phyloP scores from a whole-genome alignment of 805 yeast genomes.

The Saitoella complicata region DNA sequence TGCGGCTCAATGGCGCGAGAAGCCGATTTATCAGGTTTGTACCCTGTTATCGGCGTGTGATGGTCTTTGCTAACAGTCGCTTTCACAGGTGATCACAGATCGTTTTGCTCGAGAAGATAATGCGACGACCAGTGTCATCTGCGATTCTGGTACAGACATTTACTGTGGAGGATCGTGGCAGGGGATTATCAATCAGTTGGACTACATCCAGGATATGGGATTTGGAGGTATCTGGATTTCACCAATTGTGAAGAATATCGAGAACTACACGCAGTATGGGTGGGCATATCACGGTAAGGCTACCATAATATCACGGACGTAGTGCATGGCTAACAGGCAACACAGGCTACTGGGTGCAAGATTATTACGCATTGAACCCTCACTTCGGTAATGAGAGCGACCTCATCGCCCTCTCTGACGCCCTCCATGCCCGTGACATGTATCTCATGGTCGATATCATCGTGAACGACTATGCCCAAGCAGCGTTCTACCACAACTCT shows the following conservation, averaged over 20 bases:
- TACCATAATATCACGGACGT: too few species aligned
- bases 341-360: not conserved
- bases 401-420: not conserved
- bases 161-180: slow-evolving; percentile 7
- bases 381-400: slow-evolving; percentile 2
- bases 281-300: slow-evolving; percentile 2
- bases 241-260: slow-evolving; percentile 4
- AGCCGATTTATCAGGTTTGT: too few species aligned
- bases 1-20: too few species aligned
- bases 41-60: too few species aligned
- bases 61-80: not conserved
- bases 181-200: slow-evolving; percentile 2
- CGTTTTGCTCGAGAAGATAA: slow-evolving; percentile 3
- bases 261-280: not conserved
- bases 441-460: slow-evolving; percentile 5
- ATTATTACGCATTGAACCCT: not conserved
- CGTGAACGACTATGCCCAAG: slow-evolving; percentile 2
- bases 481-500: not conserved
- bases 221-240: slow-evolving; percentile 7
- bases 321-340: too few species aligned
- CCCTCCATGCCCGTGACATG: slow-evolving; percentile 4
- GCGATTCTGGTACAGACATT: not conserved
- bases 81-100: slow-evolving; percentile 5
- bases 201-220: slow-evolving; percentile 6
- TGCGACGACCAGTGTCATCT: not conserved